These are phyloP conservation scores for Stenogyne calaminthoides DNA, from an alignment of 305 asterid genomes.

Conservation along the genomic window DNA sequence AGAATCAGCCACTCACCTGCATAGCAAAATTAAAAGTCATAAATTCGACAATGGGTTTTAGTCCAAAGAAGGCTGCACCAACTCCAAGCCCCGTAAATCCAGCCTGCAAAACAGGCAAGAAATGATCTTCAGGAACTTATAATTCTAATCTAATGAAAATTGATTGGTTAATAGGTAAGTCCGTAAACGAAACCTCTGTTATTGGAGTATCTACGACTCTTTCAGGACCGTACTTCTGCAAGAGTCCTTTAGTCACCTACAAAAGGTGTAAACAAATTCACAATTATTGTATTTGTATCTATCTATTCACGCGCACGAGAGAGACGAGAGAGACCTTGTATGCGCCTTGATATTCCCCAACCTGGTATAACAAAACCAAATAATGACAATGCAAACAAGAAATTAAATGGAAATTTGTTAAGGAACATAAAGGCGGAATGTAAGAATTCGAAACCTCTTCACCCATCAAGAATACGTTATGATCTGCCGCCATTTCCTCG, in stretches of 20 bases:
- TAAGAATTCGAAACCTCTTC: slow-evolving; percentile 45
- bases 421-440: no score
- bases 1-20: slow-evolving; percentile 44
- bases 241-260: slow-evolving; percentile 53
- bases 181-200: slow-evolving; percentile 42
- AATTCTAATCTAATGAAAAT: background rate
- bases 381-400: background rate
- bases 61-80: slow-evolving; percentile 58
- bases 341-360: slow-evolving; percentile 67
- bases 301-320: background rate
- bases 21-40: slow-evolving; percentile 65
- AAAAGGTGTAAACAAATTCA: background rate
- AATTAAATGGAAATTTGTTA: background rate
- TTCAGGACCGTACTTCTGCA: slow-evolving; percentile 54
- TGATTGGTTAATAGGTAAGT: background rate
- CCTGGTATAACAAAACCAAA: slow-evolving; percentile 33
- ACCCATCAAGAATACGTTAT: slow-evolving; percentile 49
- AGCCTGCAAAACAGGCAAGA: slow-evolving; percentile 34
- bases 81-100: slow-evolving; percentile 62
- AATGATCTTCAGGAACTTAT: background rate
- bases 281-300: background rate
- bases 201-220: slow-evolving; percentile 62
- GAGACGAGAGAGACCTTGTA: slow-evolving; percentile 44
- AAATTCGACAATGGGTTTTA: slow-evolving; percentile 55
- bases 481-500: slow-evolving; percentile 57